Conservation (phyloP, 2,329 filamentous ascomycete genomes). For the Bipolaris victoriae region DNA sequence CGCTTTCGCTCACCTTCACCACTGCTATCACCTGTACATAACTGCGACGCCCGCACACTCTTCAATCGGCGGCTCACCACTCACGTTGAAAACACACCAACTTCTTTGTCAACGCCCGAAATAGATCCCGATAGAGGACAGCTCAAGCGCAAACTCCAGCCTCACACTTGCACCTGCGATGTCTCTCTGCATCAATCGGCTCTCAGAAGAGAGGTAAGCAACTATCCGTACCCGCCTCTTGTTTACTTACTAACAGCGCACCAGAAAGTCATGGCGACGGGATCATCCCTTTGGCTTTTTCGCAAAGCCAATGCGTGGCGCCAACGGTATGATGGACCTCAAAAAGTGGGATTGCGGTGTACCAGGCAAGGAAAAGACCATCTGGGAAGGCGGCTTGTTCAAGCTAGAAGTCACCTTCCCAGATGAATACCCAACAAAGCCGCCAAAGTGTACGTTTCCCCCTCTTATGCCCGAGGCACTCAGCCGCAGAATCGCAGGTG, state of each 20-base stretch:
- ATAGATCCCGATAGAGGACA: background rate
- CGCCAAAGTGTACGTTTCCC: conserved; percentile 83
- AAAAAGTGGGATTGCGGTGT: conserved; percentile 98
- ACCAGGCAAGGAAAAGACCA: conserved; percentile 93
- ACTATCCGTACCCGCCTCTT: too few species aligned
- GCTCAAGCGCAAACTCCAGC: conserved; percentile 14
- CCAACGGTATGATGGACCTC: conserved; percentile 82
- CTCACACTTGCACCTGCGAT: conserved; percentile 55
- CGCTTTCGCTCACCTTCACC: conserved; percentile 25
- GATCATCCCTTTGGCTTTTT: conserved; percentile 99
- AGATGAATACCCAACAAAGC: conserved; percentile 98
- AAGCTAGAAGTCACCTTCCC: conserved; percentile 93
- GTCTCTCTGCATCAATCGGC: conserved; percentile 85
- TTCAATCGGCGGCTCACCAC: background rate
- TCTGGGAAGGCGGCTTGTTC: conserved; percentile 98
- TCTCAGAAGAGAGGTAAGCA: conserved; percentile 48
- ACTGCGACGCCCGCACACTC: conserved; percentile 4
- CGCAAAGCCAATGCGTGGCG: conserved; percentile 81
- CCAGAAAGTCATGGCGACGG: conserved; percentile 92
- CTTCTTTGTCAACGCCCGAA: background rate
- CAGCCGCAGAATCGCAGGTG: too few species aligned
- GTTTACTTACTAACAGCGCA: background rate
- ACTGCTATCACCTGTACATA: conserved; percentile 1
- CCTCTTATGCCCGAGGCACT: background rate
- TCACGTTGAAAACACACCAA: background rate